phyloP scores from a whole-genome alignment of 331 rosid genomes.

The Rhamnella rubrinervis region DNA sequence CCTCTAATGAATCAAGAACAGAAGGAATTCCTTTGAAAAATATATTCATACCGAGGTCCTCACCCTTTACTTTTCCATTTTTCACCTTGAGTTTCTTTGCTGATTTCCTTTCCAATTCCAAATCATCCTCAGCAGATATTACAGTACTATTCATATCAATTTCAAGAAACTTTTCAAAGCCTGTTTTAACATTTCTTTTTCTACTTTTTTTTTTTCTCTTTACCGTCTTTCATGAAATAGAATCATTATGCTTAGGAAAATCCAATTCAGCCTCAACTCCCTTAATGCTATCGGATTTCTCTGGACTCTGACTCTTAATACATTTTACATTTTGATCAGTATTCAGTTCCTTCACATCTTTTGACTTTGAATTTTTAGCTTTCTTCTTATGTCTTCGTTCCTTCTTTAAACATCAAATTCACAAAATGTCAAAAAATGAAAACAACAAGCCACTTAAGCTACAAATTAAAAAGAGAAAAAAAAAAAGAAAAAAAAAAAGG shows the following conservation, averaged over 20 bases:
- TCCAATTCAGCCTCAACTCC: conserved; percentile 11
- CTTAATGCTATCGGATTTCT: conserved; percentile 15
- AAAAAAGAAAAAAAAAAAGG: too few relatives aligned
- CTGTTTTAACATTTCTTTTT: conserved; percentile 31
- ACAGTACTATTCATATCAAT: conserved; percentile 24
- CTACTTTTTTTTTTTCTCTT: conserved; percentile 32
- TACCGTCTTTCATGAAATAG: conserved; percentile 24
- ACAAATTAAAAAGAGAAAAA: too few relatives aligned
- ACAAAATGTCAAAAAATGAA: too few relatives aligned
- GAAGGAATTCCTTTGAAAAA: conserved; percentile 54
- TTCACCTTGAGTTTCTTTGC: conserved; percentile 84
- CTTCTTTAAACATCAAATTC: conserved; percentile 36
- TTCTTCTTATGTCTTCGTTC: conserved; percentile 24
- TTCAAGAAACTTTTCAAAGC: conserved; percentile 33
- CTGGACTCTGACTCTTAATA: not conserved
- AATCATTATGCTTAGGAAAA: conserved; percentile 4
- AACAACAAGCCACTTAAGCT: too few relatives aligned
- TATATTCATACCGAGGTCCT: conserved; percentile 60
- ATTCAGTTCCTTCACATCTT: conserved; percentile 18
- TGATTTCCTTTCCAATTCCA: conserved; percentile 75
- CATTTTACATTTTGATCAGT: conserved; percentile 13
- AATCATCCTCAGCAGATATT: conserved; percentile 46
- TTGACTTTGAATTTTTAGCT: conserved; percentile 17
- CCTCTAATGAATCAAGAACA: conserved; percentile 37
- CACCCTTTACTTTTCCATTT: conserved; percentile 66